These are phyloP conservation scores for Murraya paniculata DNA, from an alignment of 345 rosid genomes.

Conservation along the genomic window DNA sequence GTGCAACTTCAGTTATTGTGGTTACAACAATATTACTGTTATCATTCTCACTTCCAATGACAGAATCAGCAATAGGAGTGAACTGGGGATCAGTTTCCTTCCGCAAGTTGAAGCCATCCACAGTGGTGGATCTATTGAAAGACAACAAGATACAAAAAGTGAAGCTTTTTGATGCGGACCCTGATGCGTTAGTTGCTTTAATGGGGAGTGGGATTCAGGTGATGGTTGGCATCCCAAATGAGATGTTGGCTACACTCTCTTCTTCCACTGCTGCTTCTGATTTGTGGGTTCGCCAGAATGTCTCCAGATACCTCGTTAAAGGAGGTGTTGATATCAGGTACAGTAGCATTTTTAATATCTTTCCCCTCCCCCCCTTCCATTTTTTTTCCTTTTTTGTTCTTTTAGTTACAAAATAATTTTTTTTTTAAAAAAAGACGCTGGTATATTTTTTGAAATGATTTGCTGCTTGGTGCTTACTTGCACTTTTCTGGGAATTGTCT, in stretches of 20 bases:
- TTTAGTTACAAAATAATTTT: not conserved
- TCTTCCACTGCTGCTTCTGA: constrained; percentile 61
- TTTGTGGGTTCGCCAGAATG: constrained; percentile 76
- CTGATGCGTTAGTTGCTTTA: constrained; percentile 52
- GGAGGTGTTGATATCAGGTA: constrained; percentile 85
- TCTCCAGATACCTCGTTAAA: constrained; percentile 69
- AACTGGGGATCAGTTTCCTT: constrained; percentile 88
- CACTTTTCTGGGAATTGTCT: not conserved
- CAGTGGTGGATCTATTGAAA: constrained; percentile 90
- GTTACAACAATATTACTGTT: constrained; percentile 15
- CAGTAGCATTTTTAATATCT: not conserved
- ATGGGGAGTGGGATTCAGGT: constrained; percentile 84
- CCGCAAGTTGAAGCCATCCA: constrained; percentile 70
- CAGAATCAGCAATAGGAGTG: constrained; percentile 75
- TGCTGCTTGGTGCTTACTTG: not conserved
- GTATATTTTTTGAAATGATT: not conserved
- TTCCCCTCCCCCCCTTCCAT: not conserved
- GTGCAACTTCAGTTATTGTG: constrained; percentile 10
- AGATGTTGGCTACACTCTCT: constrained; percentile 50
- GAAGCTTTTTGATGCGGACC: constrained; percentile 86
- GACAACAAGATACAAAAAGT: constrained; percentile 71
- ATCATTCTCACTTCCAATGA: constrained; percentile 18
- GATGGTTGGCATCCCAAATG: constrained; percentile 91
- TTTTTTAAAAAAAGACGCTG: not conserved
- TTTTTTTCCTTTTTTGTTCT: too few relatives aligned